A percentile compares a stretch with the other conserved stretches of the same genome.
Conservation (phyloP, 2,329 filamentous ascomycete species). For the Ophiostoma perfectum region DNA sequence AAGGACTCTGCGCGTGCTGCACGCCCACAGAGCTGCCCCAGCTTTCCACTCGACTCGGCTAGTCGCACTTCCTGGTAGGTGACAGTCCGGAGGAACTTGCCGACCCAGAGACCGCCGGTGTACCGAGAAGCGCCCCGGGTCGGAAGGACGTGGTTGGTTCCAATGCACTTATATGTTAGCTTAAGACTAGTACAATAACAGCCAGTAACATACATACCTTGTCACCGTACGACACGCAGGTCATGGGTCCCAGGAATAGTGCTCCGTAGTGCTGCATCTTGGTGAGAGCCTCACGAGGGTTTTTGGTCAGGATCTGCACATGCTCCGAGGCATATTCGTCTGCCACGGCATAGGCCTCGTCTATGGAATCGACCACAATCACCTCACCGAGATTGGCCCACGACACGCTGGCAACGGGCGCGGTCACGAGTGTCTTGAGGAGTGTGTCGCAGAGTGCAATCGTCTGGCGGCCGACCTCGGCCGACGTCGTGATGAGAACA, state of each 20-base stretch:
- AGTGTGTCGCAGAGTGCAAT: constrained; percentile 37
- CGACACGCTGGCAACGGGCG: constrained; percentile 38
- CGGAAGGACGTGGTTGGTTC: constrained; percentile 51
- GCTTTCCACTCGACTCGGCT: constrained; percentile 41
- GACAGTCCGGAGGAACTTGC: constrained; percentile 48
- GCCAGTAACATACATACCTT: too few species aligned
- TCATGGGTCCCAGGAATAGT: constrained; percentile 47
- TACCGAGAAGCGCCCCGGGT: constrained; percentile 44
- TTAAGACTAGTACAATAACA: too few species aligned
- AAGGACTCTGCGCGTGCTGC: constrained; percentile 47
- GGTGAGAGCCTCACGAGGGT: constrained; percentile 43
- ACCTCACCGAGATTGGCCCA: constrained; percentile 46
- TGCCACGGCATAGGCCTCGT: constrained; percentile 41
- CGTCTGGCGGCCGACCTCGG: constrained; percentile 36
- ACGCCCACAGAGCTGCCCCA: constrained; percentile 45
- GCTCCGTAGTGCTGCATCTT: constrained; percentile 50
- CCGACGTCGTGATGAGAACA: constrained; percentile 45
- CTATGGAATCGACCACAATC: constrained; percentile 38
- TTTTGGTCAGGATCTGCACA: constrained; percentile 45
- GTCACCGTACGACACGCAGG: constrained; percentile 50
- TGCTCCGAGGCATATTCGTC: constrained; percentile 48
- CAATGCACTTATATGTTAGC: too few species aligned
- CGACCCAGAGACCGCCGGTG: constrained; percentile 51
- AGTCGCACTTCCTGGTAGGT: constrained; percentile 48
- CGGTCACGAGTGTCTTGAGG: constrained; percentile 40